These are phyloP conservation scores for Marchantia polymorpha DNA, from an alignment of 225 moss, liverwort and hornwort genomes.

Conservation along the genomic window DNA sequence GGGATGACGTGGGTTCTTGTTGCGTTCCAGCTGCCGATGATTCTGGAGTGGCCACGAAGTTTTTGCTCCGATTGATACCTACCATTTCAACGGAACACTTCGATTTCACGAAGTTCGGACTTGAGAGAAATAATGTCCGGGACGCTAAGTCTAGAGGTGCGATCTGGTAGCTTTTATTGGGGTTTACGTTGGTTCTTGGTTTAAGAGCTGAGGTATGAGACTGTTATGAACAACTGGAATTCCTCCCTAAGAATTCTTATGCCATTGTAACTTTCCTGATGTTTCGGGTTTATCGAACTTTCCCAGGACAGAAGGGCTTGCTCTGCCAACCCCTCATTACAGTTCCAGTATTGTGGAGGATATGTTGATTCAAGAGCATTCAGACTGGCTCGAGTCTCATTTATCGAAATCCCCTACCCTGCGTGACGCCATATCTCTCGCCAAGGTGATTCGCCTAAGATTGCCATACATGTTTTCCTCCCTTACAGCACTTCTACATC, in stretches of 20 bases:
- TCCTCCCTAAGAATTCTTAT: background rate
- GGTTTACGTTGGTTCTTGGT: background rate
- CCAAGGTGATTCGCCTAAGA: slow-evolving; percentile 54
- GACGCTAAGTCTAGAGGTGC: slow-evolving; percentile 54
- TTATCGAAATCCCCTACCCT: slow-evolving; percentile 43
- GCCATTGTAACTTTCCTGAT: background rate
- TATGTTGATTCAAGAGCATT: slow-evolving; percentile 54
- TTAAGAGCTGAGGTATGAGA: too few species aligned
- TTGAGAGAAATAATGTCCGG: slow-evolving; percentile 72
- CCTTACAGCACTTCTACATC: background rate
- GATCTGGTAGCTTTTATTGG: background rate
- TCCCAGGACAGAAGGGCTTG: slow-evolving; percentile 60
- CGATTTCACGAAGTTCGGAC: slow-evolving; percentile 55
- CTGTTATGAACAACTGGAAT: too few species aligned
- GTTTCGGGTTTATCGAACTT: slow-evolving; percentile 7
- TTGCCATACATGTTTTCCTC: background rate
- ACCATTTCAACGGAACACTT: slow-evolving; percentile 58
- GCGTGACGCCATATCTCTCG: slow-evolving; percentile 61
- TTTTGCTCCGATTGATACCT: slow-evolving; percentile 62
- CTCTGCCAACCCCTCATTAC: slow-evolving; percentile 76
- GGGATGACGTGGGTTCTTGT: background rate
- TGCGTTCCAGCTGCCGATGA: slow-evolving; percentile 38
- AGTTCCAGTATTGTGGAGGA: slow-evolving; percentile 81
- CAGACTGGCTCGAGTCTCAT: slow-evolving; percentile 44
- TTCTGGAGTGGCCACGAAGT: slow-evolving; percentile 51